These are phyloP conservation scores for Hirsutella rhossiliensis DNA, from an alignment of 2,329 filamentous ascomycete species.

Conservation along the genomic window DNA sequence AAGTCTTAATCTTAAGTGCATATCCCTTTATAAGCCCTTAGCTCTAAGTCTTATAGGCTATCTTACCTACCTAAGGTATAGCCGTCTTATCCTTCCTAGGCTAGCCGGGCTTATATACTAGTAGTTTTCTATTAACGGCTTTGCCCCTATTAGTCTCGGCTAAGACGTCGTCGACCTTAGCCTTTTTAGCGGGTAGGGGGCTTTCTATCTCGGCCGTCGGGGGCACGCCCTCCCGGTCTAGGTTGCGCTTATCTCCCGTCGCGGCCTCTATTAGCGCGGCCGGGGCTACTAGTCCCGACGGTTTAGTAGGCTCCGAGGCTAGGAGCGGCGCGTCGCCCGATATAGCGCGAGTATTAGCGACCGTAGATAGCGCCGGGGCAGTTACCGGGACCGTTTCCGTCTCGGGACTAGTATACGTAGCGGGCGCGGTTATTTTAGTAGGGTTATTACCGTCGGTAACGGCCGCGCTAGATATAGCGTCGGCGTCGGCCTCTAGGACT, in stretches of 20 bases:
- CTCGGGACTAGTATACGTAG: not conserved
- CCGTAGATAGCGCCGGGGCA: not conserved
- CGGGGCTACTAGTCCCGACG: not conserved
- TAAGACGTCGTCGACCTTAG: conserved; percentile 20
- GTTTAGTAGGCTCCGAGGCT: not conserved
- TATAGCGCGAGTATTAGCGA: conserved; percentile 8
- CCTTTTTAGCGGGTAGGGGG: conserved; percentile 26
- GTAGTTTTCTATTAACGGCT: not conserved
- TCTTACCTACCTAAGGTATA: conserved; percentile 20
- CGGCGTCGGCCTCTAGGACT: not conserved
- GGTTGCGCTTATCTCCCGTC: conserved; percentile 26
- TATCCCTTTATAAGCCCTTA: conserved; percentile 24
- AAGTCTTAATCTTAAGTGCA: not conserved
- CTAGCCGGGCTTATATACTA: conserved; percentile 14
- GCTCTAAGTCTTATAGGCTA: conserved; percentile 29
- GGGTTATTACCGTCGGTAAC: conserved; percentile 9
- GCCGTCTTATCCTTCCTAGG: conserved; percentile 25
- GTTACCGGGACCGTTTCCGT: not conserved
- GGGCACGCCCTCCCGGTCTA: conserved; percentile 11
- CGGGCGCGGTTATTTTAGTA: conserved; percentile 3
- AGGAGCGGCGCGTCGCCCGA: not conserved
- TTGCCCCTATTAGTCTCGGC: conserved; percentile 8
- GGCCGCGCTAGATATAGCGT: conserved; percentile 8
- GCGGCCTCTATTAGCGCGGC: conserved; percentile 1
- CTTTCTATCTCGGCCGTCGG: conserved; percentile 11